Percentiles rank a stretch among this genome's conserved stretches.
Evolutionary conservation across 139 green algal species (phyloP).

Genomic region (Medakamo hakoo): DNA sequence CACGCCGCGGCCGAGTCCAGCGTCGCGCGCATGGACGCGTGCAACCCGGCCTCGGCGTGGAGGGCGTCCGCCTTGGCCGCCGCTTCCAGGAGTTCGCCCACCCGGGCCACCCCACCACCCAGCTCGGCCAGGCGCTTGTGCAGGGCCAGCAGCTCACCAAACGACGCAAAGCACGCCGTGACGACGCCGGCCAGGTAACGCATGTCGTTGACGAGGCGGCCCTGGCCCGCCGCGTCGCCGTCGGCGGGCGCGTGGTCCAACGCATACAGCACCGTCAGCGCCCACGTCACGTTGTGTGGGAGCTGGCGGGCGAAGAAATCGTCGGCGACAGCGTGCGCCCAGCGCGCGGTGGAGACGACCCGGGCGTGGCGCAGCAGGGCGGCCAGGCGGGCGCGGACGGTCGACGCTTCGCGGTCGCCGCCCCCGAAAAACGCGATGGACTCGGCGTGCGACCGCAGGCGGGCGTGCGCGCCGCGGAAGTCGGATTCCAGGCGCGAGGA

Average conservation of each 20-base stretch:
- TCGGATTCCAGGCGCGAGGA: slow-evolving; percentile 33
- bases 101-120: slow-evolving; percentile 31
- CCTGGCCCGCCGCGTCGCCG: slow-evolving; percentile 21
- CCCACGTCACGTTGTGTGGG: slow-evolving; percentile 64
- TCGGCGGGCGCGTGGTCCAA: slow-evolving; percentile 28
- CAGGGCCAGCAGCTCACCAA: slow-evolving; percentile 52
- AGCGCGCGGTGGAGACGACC: slow-evolving; percentile 19
- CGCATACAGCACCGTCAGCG: slow-evolving; percentile 51
- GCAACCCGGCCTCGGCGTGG: slow-evolving; percentile 5
- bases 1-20: neutral
- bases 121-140: slow-evolving; percentile 54
- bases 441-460: slow-evolving; percentile 42
- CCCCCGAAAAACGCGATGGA: slow-evolving; percentile 49
- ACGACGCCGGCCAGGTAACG: slow-evolving; percentile 60
- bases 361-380: slow-evolving; percentile 21
- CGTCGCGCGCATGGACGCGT: neutral
- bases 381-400: slow-evolving; percentile 19
- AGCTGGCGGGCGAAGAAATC: slow-evolving; percentile 70
- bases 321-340: slow-evolving; percentile 47
- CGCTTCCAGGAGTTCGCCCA: slow-evolving; percentile 30
- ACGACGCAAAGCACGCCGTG: slow-evolving; percentile 50
- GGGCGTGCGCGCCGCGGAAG: slow-evolving; percentile 33
- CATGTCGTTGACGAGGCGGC: slow-evolving; percentile 46
- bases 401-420: slow-evolving; percentile 25
- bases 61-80: slow-evolving; percentile 24